Evolutionary conservation across 768 basidiomycete genomes (phyloP).

Genomic region (Dendrothele bispora): DNA sequence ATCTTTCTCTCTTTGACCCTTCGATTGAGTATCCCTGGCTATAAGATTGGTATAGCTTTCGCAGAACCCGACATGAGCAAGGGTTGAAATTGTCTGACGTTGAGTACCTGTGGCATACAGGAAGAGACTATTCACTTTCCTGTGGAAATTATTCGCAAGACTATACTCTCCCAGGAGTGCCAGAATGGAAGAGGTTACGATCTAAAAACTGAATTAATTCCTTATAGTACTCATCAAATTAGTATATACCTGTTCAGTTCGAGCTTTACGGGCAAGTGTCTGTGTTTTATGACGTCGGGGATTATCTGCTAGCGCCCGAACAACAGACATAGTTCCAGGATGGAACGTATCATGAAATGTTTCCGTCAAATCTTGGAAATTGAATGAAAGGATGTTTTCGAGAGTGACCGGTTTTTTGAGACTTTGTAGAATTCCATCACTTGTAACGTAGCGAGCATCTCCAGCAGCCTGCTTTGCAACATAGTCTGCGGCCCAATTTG

Average conservation of each 20-base stretch:
- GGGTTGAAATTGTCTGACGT: conserved; percentile 22
- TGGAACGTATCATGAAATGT: neutral
- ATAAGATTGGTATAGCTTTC: conserved; percentile 17
- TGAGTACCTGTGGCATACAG: conserved; percentile 19
- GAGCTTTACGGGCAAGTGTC: neutral
- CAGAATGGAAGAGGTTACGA: too few species aligned
- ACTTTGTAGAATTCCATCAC: too few species aligned
- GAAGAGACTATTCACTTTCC: neutral
- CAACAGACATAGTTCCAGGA: too few species aligned
- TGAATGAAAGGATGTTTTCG: too few species aligned
- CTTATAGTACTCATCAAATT: neutral
- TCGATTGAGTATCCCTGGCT: neutral
- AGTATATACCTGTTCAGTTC: conserved; percentile 14
- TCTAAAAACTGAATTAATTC: neutral
- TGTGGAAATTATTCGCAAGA: neutral
- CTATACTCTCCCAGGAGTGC: conserved; percentile 9
- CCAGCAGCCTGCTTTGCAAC: too few species aligned
- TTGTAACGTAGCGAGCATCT: too few species aligned
- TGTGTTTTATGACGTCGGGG: neutral
- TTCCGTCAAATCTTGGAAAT: neutral
- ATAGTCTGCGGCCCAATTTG: too few species aligned
- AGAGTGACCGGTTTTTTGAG: too few species aligned
- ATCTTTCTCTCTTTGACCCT: neutral
- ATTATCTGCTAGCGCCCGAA: too few species aligned
- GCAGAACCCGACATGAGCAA: conserved; percentile 16